Conservation (phyloP, 2,329 filamentous ascomycete species). For the Plenodomus lindquistii region DNA sequence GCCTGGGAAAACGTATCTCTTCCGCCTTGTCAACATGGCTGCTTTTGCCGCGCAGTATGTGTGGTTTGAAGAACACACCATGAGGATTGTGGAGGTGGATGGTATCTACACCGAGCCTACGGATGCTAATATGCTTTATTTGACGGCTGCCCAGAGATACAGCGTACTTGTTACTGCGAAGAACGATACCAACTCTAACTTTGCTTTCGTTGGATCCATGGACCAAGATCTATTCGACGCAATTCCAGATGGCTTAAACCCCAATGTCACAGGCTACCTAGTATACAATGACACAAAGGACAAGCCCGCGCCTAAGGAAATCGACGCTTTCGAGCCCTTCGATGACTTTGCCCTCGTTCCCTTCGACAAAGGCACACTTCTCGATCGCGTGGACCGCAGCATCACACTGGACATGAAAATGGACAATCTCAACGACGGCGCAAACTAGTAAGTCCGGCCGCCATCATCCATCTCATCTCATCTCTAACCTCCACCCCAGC, state of each 20-base stretch:
- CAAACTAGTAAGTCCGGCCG: conserved; percentile 58
- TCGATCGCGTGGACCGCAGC: conserved; percentile 64
- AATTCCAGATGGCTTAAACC: conserved; percentile 69
- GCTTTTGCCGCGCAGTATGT: conserved; percentile 73
- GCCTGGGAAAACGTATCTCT: conserved; percentile 63
- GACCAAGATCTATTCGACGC: conserved; percentile 64
- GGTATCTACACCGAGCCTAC: conserved; percentile 67
- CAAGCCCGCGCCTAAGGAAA: conserved; percentile 54
- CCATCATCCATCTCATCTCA: too few species aligned
- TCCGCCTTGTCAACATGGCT: conserved; percentile 71
- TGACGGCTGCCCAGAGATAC: conserved; percentile 73
- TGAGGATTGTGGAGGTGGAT: conserved; percentile 70
- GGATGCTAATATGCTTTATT: conserved; percentile 63
- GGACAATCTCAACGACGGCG: conserved; percentile 69
- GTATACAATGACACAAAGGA: conserved; percentile 56
- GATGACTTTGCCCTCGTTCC: conserved; percentile 77
- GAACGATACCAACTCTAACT: conserved; percentile 57
- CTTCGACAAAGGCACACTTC: conserved; percentile 64
- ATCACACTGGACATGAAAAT: conserved; percentile 65
- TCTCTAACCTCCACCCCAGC: conserved; percentile 20
- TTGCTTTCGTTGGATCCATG: conserved; percentile 62
- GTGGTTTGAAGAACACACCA: conserved; percentile 68
- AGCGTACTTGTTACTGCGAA: conserved; percentile 67
- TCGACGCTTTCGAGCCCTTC: conserved; percentile 67
- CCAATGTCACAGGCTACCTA: conserved; percentile 61